Conservation (phyloP, 2,329 filamentous ascomycete genomes). For the Ophiostoma tasmaniense region DNA sequence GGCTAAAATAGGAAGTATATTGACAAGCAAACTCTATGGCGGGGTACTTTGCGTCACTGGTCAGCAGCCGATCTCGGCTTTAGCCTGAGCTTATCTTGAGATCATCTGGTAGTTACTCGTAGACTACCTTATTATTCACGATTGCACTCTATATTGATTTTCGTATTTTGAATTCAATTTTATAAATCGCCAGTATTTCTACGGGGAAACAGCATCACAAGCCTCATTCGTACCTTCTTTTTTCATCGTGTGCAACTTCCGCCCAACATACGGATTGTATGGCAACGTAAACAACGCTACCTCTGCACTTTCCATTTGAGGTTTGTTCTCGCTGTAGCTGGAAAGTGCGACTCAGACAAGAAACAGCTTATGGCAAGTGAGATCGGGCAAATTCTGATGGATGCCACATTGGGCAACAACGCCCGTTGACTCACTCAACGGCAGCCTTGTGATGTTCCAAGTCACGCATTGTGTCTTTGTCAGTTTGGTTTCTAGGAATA, state of each 20-base stretch:
- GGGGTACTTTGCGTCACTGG: conserved; percentile 18
- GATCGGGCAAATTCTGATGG: background rate
- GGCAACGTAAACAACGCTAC: background rate
- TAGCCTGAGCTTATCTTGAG: background rate
- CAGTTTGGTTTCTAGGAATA: too few species aligned
- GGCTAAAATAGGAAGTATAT: conserved; percentile 14
- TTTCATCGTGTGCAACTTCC: background rate
- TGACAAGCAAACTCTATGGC: conserved; percentile 13
- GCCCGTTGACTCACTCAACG: conserved; percentile 13
- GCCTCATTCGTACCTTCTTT: background rate
- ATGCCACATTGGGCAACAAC: background rate
- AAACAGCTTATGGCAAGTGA: background rate
- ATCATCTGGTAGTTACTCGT: background rate
- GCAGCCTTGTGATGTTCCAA: conserved; percentile 11
- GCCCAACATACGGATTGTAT: background rate
- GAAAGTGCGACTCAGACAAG: background rate
- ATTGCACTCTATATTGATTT: background rate
- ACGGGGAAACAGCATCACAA: background rate
- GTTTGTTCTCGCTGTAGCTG: background rate
- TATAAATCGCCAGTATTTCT: background rate
- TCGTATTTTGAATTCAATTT: background rate
- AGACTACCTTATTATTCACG: background rate
- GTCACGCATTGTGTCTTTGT: background rate
- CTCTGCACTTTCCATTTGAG: background rate
- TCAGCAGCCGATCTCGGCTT: conserved; percentile 19